Percentiles rank a stretch among this genome's conserved stretches.
phyloP scores from a whole-genome alignment of 495 filamentous ascomycete species.

The Podospora pseudoanserina region DNA sequence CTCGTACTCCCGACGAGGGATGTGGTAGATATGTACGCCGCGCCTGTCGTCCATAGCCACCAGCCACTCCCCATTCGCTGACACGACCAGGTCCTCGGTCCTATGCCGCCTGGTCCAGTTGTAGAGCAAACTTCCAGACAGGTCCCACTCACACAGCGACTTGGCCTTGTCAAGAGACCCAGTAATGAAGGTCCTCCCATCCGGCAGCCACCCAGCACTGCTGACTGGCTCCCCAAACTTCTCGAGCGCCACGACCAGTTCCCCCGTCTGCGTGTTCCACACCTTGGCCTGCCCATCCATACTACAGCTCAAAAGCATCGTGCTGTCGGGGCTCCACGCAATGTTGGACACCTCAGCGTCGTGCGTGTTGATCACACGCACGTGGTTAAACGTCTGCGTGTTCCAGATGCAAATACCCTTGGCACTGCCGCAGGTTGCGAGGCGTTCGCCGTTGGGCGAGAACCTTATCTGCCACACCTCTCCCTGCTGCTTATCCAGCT shows the following conservation, averaged over 20 bases:
- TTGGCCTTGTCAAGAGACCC: slow-evolving; percentile 67
- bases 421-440: slow-evolving; percentile 80
- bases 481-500: slow-evolving; percentile 70
- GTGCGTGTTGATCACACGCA: slow-evolving; percentile 64
- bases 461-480: slow-evolving; percentile 91
- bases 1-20: slow-evolving; percentile 65
- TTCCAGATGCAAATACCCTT: slow-evolving; percentile 77
- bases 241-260: slow-evolving; percentile 58
- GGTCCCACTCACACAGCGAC: slow-evolving; percentile 66
- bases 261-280: slow-evolving; percentile 79
- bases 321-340: slow-evolving; percentile 89
- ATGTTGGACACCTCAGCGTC: slow-evolving; percentile 62
- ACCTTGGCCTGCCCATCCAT: slow-evolving; percentile 69
- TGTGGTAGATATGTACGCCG: slow-evolving; percentile 79
- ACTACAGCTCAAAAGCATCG: slow-evolving; percentile 76
- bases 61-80: slow-evolving; percentile 71
- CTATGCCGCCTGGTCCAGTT: slow-evolving; percentile 67
- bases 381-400: slow-evolving; percentile 60
- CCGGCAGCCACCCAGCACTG: slow-evolving; percentile 77
- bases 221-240: slow-evolving; percentile 78
- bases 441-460: slow-evolving; percentile 78
- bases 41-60: slow-evolving; percentile 69
- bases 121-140: slow-evolving; percentile 52
- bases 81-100: slow-evolving; percentile 79
- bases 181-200: slow-evolving; percentile 74